These are phyloP conservation scores for Beauveria australis DNA, from an alignment of 2,329 filamentous ascomycete species.

Conservation along the genomic window DNA sequence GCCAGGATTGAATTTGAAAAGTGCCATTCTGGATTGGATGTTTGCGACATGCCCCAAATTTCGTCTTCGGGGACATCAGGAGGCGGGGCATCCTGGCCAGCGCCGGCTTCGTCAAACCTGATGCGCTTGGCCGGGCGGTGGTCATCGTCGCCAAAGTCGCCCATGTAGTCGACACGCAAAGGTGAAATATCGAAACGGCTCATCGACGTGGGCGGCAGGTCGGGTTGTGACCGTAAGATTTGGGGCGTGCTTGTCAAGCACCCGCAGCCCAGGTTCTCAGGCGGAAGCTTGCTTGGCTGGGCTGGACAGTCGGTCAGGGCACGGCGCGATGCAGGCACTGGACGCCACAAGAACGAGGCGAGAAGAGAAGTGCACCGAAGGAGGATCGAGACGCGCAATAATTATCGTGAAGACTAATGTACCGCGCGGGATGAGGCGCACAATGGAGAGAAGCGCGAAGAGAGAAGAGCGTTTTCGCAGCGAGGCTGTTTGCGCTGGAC, in stretches of 20 bases:
- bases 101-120: constrained; percentile 12
- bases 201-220: background rate
- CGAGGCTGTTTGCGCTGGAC: background rate
- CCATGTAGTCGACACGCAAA: constrained; percentile 2
- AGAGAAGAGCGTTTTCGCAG: constrained; percentile 4
- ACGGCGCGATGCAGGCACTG: background rate
- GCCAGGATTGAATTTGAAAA: background rate
- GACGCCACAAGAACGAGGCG: background rate
- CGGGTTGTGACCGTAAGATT: background rate
- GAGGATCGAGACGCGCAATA: background rate
- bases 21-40: background rate
- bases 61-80: background rate
- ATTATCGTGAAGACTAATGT: background rate
- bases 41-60: background rate
- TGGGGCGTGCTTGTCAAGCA: background rate
- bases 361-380: background rate
- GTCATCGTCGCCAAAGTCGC: background rate
- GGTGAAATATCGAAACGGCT: background rate
- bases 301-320: background rate
- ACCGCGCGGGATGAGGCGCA: background rate
- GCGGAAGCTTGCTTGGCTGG: background rate
- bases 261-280: background rate
- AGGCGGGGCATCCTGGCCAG: background rate
- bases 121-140: constrained; percentile 14
- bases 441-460: background rate